A percentile compares a stretch with the other conserved stretches of the same genome.
These are phyloP conservation scores for Larix sibirica DNA, from an alignment of 83 land plant genomes.

Conservation along the genomic window DNA sequence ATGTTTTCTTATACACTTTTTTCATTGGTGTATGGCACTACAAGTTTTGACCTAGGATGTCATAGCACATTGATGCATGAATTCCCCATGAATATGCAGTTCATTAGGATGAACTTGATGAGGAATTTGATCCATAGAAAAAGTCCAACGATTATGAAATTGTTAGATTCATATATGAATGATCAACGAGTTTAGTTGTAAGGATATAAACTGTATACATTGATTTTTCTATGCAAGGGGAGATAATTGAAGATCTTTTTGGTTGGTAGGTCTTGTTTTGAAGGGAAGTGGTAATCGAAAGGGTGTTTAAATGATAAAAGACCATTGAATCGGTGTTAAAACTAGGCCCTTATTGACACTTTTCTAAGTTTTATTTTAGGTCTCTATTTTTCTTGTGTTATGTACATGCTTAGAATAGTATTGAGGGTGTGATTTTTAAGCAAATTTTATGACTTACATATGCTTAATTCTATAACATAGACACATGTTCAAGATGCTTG, in stretches of 20 bases:
- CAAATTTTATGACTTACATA: too few species aligned
- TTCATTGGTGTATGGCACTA: slow-evolving; percentile 65
- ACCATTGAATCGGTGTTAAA: too few species aligned
- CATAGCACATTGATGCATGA: slow-evolving; percentile 66
- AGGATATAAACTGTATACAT: slow-evolving; percentile 75
- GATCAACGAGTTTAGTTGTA: slow-evolving; percentile 71
- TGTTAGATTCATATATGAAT: slow-evolving; percentile 66
- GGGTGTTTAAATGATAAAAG: too few species aligned
- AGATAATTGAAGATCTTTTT: slow-evolving; percentile 68
- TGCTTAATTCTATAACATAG: too few species aligned
- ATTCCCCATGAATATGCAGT: slow-evolving; percentile 70
- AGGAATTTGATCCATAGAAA: slow-evolving; percentile 83
- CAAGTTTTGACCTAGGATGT: slow-evolving; percentile 51
- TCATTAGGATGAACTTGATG: slow-evolving; percentile 78
- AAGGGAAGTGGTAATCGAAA: too few species aligned
- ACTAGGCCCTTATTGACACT: too few species aligned
- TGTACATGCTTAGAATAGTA: too few species aligned
- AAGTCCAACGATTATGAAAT: slow-evolving; percentile 39
- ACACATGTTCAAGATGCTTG: too few species aligned
- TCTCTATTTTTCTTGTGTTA: too few species aligned
- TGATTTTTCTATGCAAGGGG: slow-evolving; percentile 74
- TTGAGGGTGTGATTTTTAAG: too few species aligned
- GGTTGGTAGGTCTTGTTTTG: slow-evolving; percentile 36
- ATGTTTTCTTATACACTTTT: slow-evolving; percentile 73
- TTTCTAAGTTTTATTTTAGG: too few species aligned